Evolutionary conservation across 768 basidiomycete genomes (phyloP).

Genomic region (Pholiota conissans): DNA sequence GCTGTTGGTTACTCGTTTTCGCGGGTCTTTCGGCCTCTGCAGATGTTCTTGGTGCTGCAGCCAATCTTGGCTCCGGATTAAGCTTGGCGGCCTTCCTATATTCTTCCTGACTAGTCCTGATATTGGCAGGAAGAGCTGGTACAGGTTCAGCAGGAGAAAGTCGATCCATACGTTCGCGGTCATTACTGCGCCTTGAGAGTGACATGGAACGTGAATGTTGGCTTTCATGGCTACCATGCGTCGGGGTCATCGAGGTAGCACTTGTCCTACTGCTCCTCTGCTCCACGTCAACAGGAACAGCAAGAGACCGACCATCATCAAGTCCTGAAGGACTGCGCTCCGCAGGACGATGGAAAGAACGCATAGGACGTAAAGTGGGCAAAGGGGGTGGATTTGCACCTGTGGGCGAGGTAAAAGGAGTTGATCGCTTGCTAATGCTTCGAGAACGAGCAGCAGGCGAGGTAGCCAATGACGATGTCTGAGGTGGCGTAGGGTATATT

Average conservation of each 20-base stretch:
- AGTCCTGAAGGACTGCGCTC: constrained; percentile 26
- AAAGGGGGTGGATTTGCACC: constrained; percentile 17
- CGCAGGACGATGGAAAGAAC: constrained; percentile 59
- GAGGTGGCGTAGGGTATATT: background rate
- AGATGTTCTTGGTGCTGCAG: constrained; percentile 23
- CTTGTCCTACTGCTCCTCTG: constrained; percentile 9
- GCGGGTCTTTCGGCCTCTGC: constrained; percentile 28
- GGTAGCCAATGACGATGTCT: background rate
- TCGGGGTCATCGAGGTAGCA: background rate
- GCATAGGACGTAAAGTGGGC: constrained; percentile 44
- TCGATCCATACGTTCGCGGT: constrained; percentile 3
- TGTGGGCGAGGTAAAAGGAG: constrained; percentile 13
- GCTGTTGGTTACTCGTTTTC: constrained; percentile 1
- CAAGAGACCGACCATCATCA: constrained; percentile 31
- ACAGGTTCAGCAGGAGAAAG: constrained; percentile 15
- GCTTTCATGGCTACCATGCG: constrained; percentile 3
- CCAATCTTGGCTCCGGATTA: constrained; percentile 6
- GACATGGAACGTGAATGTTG: constrained; percentile 6
- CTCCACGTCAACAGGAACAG: constrained; percentile 31
- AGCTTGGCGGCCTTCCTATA: constrained; percentile 20
- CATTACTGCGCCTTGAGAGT: constrained; percentile 1
- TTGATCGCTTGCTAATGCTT: constrained; percentile 20
- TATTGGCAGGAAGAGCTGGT: constrained; percentile 21
- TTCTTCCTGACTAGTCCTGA: constrained; percentile 17
- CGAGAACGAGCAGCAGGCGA: constrained; percentile 11